phyloP scores from a whole-genome alignment of 345 rosid species.

The Salix exigua region DNA sequence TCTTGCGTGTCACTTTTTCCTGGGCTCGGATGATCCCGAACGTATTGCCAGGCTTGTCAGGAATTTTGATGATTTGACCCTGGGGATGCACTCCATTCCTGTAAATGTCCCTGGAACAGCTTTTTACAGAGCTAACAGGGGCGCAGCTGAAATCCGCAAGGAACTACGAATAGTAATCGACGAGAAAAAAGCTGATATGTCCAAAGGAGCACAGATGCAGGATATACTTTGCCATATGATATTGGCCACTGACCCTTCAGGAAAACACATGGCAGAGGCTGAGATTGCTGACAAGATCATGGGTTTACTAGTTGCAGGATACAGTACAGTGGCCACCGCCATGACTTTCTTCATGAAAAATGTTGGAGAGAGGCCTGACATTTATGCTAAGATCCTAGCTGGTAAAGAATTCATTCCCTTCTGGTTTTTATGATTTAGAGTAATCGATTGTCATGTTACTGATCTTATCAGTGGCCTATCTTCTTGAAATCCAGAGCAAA shows the following conservation, averaged over 20 bases:
- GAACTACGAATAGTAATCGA: conserved; percentile 31
- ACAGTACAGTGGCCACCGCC: conserved; percentile 52
- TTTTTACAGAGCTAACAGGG: conserved; percentile 36
- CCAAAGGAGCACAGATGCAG: conserved; percentile 21
- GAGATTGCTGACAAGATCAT: conserved; percentile 52
- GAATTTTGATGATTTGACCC: conserved; percentile 36
- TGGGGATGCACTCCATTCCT: conserved; percentile 49
- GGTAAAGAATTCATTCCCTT: conserved; percentile 18
- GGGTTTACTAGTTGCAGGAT: conserved; percentile 56
- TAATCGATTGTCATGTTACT: neutral
- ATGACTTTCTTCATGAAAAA: conserved; percentile 57
- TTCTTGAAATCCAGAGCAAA: conserved; percentile 37
- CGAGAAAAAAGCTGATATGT: conserved; percentile 38
- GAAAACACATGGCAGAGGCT: conserved; percentile 44
- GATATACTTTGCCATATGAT: conserved; percentile 44
- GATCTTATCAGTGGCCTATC: neutral
- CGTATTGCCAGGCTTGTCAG: conserved; percentile 36
- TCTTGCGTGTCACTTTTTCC: conserved; percentile 47
- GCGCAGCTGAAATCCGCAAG: conserved; percentile 30
- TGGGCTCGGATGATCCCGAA: conserved; percentile 45
- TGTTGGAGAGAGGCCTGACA: conserved; percentile 47
- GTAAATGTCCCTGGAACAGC: conserved; percentile 39
- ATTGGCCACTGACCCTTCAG: conserved; percentile 30
- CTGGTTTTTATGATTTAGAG: neutral
- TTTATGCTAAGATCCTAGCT: conserved; percentile 36